phyloP scores from a whole-genome alignment of 202 grass and related monocot genomes.

The Setaria viridis region DNA sequence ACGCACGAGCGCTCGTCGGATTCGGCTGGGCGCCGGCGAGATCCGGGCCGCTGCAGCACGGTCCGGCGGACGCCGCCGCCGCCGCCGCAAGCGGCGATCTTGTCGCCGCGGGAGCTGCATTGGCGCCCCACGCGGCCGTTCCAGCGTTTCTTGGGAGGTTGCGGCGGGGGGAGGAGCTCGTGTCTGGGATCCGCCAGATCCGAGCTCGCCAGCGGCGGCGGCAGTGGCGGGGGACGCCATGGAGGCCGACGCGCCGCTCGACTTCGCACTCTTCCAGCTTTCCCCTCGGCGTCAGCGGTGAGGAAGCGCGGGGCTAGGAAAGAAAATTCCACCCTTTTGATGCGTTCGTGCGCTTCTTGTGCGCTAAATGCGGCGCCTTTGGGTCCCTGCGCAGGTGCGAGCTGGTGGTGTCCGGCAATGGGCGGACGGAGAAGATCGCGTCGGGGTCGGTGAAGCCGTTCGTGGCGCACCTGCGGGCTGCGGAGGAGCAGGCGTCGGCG shows the following conservation, averaged over 20 bases:
- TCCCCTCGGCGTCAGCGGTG: slow-evolving; percentile 88
- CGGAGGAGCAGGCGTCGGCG: slow-evolving; percentile 76
- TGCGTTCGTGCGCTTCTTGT: slow-evolving; percentile 35
- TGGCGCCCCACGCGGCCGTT: slow-evolving; percentile 34
- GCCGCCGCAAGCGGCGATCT: slow-evolving; percentile 34
- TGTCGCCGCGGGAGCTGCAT: slow-evolving; percentile 52
- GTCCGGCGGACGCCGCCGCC: background rate
- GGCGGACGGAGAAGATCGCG: slow-evolving; percentile 94
- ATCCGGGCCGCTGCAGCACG: slow-evolving; percentile 39
- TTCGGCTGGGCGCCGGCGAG: slow-evolving; percentile 47
- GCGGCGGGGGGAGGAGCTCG: slow-evolving; percentile 16
- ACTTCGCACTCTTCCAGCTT: slow-evolving; percentile 92
- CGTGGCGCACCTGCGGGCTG: slow-evolving; percentile 78
- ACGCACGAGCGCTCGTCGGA: slow-evolving; percentile 42
- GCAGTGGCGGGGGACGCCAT: slow-evolving; percentile 50
- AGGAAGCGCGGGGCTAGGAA: slow-evolving; percentile 20
- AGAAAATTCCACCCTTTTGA: slow-evolving; percentile 43
- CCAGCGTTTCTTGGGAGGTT: slow-evolving; percentile 41
- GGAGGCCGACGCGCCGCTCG: slow-evolving; percentile 76
- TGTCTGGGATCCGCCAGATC: slow-evolving; percentile 73
- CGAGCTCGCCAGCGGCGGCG: slow-evolving; percentile 27
- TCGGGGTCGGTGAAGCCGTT: slow-evolving; percentile 95
- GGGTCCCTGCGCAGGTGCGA: slow-evolving; percentile 69
- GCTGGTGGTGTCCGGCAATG: slow-evolving; percentile 86
- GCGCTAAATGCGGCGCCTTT: slow-evolving; percentile 41